phyloP scores from a whole-genome alignment of 805 yeast species.

The Monosporozyma unispora region DNA sequence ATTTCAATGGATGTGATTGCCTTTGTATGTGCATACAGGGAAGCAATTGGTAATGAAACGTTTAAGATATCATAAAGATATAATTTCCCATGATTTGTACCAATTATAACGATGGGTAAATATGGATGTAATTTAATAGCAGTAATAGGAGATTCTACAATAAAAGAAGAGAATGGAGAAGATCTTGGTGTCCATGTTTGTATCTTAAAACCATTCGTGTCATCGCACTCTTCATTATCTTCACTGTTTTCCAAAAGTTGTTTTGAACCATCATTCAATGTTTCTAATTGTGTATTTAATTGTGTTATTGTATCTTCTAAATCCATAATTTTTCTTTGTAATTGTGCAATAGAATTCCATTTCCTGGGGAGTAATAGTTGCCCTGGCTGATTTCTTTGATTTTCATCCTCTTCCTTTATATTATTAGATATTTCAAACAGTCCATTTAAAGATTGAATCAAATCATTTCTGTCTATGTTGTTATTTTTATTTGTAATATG shows the following conservation, averaged over 20 bases:
- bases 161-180: neutral
- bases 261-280: neutral
- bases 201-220: neutral
- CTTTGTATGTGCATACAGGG: slow-evolving; percentile 70
- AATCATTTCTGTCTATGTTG: neutral
- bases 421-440: neutral
- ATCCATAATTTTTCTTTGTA: slow-evolving; percentile 66
- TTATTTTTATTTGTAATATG: slow-evolving; percentile 1
- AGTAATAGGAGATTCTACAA: slow-evolving; percentile 45
- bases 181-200: neutral
- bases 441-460: neutral
- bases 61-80: slow-evolving; percentile 63
- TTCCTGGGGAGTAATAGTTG: slow-evolving; percentile 36
- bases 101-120: slow-evolving; percentile 56
- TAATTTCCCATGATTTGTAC: slow-evolving; percentile 64
- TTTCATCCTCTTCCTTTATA: neutral
- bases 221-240: neutral
- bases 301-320: slow-evolving; percentile 51
- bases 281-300: slow-evolving; percentile 39
- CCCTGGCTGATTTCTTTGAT: neutral
- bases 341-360: slow-evolving; percentile 77
- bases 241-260: no score
- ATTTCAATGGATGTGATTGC: slow-evolving; percentile 35
- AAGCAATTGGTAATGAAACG: slow-evolving; percentile 48
- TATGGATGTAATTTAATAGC: slow-evolving; percentile 64